Conservation (phyloP, 108 stramenopile genomes). For the Pseudonitzschia multistriata region DNA sequence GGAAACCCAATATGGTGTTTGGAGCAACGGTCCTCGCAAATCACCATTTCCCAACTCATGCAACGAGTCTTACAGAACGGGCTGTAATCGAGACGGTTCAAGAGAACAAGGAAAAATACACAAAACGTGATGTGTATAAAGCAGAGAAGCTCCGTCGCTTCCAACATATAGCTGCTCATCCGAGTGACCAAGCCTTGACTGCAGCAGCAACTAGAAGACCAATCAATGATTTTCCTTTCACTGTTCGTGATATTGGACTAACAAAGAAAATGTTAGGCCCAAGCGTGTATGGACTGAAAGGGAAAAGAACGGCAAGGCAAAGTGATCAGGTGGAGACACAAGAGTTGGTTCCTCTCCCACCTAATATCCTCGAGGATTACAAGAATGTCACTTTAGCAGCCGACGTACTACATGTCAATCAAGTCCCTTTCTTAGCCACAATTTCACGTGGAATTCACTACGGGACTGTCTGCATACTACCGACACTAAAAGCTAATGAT, state of each 20-base stretch:
- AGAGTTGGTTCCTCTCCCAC: conserved; percentile 18
- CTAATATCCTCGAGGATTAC: conserved; percentile 13
- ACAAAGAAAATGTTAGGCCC: conserved; percentile 41
- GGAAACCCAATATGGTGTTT: background rate
- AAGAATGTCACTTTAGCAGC: conserved; percentile 24
- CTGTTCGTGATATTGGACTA: conserved; percentile 22
- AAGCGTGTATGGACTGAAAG: conserved; percentile 36
- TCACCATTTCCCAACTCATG: background rate
- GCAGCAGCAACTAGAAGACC: conserved; percentile 21
- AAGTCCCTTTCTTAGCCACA: conserved; percentile 36
- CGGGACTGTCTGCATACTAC: conserved; percentile 15
- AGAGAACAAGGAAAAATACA: conserved; percentile 9
- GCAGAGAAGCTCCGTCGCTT: conserved; percentile 24
- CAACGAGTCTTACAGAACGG: too few relatives aligned
- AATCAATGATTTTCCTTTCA: conserved; percentile 41
- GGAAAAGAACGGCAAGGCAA: conserved; percentile 30
- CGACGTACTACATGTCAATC: conserved; percentile 44
- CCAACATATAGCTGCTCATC: conserved; percentile 30
- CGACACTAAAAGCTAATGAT: background rate
- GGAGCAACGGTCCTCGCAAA: background rate
- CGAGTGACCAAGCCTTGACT: conserved; percentile 25
- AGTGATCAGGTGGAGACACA: conserved; percentile 18
- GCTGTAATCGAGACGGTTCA: background rate
- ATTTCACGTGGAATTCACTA: conserved; percentile 27
- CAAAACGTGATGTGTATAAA: conserved; percentile 10